Conservation (phyloP, 805 yeast genomes). For the Wickerhamomyces chambardii region DNA sequence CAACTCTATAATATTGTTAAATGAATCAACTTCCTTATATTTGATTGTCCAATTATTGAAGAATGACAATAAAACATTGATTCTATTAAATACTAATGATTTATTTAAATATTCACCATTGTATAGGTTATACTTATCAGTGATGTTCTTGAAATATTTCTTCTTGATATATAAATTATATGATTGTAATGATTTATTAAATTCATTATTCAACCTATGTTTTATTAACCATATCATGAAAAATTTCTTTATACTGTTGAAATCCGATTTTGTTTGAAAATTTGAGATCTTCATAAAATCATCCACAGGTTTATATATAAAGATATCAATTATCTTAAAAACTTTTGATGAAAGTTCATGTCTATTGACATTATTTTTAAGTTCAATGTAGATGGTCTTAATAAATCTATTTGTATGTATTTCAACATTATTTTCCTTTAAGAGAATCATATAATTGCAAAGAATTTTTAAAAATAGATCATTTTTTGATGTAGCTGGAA, state of each 20-base stretch:
- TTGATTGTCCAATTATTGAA: slow-evolving; percentile 14
- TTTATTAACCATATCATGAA: slow-evolving; percentile 14
- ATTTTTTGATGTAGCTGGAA: slow-evolving; percentile 4
- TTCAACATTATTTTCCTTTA: slow-evolving; percentile 6
- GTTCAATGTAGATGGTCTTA: slow-evolving; percentile 9
- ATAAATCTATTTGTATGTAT: slow-evolving; percentile 10
- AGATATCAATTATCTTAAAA: slow-evolving; percentile 14
- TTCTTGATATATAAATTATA: slow-evolving; percentile 11
- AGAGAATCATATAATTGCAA: slow-evolving; percentile 6
- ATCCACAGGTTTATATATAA: slow-evolving; percentile 12
- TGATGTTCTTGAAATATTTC: slow-evolving; percentile 7
- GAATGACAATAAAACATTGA: slow-evolving; percentile 6
- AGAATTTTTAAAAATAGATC: slow-evolving; percentile 12
- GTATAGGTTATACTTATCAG: slow-evolving; percentile 4
- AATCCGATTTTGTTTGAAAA: slow-evolving; percentile 8
- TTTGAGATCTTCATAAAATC: slow-evolving; percentile 17
- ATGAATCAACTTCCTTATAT: slow-evolving; percentile 2
- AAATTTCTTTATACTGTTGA: neutral
- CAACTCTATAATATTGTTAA: slow-evolving; percentile 7
- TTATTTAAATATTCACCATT: slow-evolving; percentile 11
- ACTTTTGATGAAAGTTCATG: no score
- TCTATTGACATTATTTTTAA: slow-evolving; percentile 6
- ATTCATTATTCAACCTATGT: slow-evolving; percentile 8
- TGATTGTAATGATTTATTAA: slow-evolving; percentile 6
- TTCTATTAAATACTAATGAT: slow-evolving; percentile 9